Evolutionary conservation across 2,329 filamentous ascomycete genomes (phyloP).

Genomic region (Tolypocladium pustulatum): DNA sequence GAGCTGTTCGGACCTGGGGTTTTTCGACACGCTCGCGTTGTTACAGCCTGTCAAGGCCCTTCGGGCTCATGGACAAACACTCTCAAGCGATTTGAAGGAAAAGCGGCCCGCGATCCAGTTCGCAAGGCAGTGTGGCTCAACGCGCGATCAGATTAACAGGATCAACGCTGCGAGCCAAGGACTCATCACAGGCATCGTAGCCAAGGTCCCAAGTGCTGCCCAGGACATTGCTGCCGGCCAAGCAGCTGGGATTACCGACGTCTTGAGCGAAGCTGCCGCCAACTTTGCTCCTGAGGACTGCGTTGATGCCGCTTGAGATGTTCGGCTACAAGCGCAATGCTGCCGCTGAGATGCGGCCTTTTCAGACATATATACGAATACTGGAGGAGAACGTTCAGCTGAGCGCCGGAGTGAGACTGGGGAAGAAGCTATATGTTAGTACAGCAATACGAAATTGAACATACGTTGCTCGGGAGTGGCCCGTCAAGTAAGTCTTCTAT

Average conservation of each 20-base stretch:
- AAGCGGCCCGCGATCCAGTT: not conserved
- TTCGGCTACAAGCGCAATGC: not conserved
- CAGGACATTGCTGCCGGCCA: not conserved
- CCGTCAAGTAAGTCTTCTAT: no score
- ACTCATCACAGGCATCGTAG: not conserved
- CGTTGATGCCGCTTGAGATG: not conserved
- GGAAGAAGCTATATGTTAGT: no score
- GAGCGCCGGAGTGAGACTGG: not conserved
- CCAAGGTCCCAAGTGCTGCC: not conserved
- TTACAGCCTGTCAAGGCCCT: not conserved
- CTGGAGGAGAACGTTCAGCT: not conserved
- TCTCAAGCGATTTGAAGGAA: not conserved
- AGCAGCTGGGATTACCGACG: not conserved
- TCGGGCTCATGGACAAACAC: not conserved
- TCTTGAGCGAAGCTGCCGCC: not conserved
- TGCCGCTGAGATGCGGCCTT: no score
- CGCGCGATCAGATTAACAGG: not conserved
- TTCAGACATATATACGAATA: no score
- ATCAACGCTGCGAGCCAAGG: not conserved
- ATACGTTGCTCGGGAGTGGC: no score
- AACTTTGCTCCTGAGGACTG: not conserved
- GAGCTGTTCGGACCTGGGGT: not conserved
- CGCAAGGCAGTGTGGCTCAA: not conserved
- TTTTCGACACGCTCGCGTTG: not conserved
- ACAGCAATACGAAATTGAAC: no score